A percentile compares a stretch with the other conserved stretches of the same genome.
Evolutionary conservation across 441 rosid species (phyloP).

Genomic region (Metrosideros polymorpha): DNA sequence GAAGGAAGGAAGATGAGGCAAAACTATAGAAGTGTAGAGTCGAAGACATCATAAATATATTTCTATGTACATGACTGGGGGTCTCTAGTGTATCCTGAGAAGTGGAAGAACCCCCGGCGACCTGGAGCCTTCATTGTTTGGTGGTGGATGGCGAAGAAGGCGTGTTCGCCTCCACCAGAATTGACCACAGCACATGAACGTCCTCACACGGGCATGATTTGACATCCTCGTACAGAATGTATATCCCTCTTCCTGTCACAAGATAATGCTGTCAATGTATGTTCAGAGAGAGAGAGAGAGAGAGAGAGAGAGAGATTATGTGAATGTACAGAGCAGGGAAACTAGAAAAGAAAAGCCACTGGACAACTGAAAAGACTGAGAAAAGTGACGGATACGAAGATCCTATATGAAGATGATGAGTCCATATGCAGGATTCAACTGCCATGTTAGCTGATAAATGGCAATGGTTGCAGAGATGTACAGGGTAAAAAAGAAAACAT

Average conservation of each 20-base stretch:
- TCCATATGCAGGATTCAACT: background rate
- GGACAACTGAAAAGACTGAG: background rate
- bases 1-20: background rate
- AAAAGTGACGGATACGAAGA: background rate
- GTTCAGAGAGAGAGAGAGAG: background rate
- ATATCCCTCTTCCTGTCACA: constrained; percentile 81
- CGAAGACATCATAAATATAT: constrained; percentile 25
- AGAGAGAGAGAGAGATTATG: background rate
- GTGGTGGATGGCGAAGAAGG: constrained; percentile 28
- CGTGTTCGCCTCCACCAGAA: constrained; percentile 57
- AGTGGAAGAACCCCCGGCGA: background rate
- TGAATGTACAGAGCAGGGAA: background rate
- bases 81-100: background rate
- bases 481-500: background rate
- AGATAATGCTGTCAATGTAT: background rate
- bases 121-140: constrained; percentile 25
- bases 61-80: constrained; percentile 21
- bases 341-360: background rate
- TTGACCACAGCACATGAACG: constrained; percentile 89
- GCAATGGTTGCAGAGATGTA: background rate
- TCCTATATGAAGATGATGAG: background rate
- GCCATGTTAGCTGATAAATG: background rate
- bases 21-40: background rate
- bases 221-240: constrained; percentile 83
- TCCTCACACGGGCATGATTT: constrained; percentile 90